A percentile compares a stretch with the other conserved stretches of the same genome.
Conservation (phyloP, 2,329 filamentous ascomycete genomes). For the Leptodontidium sp. region DNA sequence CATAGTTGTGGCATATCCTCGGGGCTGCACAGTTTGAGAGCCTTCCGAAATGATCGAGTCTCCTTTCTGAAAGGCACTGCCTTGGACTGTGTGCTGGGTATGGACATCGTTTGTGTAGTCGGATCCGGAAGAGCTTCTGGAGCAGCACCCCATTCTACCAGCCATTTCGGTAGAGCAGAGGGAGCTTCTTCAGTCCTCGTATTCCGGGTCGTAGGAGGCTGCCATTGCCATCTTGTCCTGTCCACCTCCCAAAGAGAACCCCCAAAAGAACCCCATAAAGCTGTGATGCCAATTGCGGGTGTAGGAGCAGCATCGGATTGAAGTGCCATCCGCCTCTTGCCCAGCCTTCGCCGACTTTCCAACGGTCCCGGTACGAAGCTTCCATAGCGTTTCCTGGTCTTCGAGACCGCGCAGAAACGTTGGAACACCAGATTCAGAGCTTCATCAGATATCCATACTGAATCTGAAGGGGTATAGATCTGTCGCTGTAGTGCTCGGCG, state of each 20-base stretch:
- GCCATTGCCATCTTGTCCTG: slow-evolving; percentile 44
- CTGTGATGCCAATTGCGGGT: slow-evolving; percentile 27
- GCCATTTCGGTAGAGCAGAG: slow-evolving; percentile 36
- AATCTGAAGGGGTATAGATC: slow-evolving; percentile 50
- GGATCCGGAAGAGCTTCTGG: background rate
- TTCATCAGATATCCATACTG: slow-evolving; percentile 68
- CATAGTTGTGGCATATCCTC: slow-evolving; percentile 27
- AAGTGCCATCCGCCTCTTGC: slow-evolving; percentile 46
- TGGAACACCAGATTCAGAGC: slow-evolving; percentile 60
- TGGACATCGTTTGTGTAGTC: background rate
- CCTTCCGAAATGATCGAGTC: slow-evolving; percentile 30
- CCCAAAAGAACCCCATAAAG: slow-evolving; percentile 39
- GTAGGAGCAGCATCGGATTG: slow-evolving; percentile 37
- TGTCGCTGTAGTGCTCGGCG: slow-evolving; percentile 57
- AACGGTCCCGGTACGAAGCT: slow-evolving; percentile 48
- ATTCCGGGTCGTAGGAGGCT: slow-evolving; percentile 41
- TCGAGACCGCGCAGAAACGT: slow-evolving; percentile 50
- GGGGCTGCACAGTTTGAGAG: slow-evolving; percentile 15
- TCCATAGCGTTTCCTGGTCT: slow-evolving; percentile 44
- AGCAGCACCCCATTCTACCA: slow-evolving; percentile 32
- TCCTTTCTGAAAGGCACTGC: slow-evolving; percentile 14
- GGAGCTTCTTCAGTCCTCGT: slow-evolving; percentile 14
- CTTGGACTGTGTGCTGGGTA: background rate
- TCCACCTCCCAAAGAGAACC: slow-evolving; percentile 38
- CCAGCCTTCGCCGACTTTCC: slow-evolving; percentile 46